Base-by-base conservation (phyloP, 768 basidiomycete species). In the Auriscalpium orientale region DNA sequence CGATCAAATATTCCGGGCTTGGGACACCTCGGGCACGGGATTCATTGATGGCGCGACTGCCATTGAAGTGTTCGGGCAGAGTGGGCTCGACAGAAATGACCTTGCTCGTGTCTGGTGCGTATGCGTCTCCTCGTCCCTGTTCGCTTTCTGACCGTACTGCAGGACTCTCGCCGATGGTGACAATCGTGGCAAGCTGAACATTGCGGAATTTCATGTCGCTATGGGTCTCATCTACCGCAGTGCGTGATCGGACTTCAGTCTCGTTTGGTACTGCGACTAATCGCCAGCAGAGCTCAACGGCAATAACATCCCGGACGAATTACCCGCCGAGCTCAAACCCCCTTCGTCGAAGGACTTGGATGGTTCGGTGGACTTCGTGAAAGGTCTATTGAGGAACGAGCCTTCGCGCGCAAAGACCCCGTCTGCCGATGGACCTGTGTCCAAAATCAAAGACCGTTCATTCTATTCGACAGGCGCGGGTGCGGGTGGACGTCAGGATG, bases 191-290 rank as follows among this genome's bases (percentile, higher is more conserved):
- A 97, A 94, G 70, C 81, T 98, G 49, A 98, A 97, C 63, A 75
- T 95, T 28, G 88, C 91, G 13, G 97, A 98, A 68, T 99, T 99
- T 68, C 93, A 98, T 67, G 90, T 98, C 56, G 97, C 97, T 0
- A 99, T 99, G 95, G 93, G 91, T 52, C 76, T 98, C 54, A 98
- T 99, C 65, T 98, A 94, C 72, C 85, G 97, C 66, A 80, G 95
- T 98, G 73, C 63, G 90, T 81, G 50, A 47, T 28, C 51, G 20
- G 28, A 55, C 22, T 7, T 37, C 45, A 12, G 34, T 10, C 13
- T n/a, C 13, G 13, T 48, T 43, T 40, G 16, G 4, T 28, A 28
- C 45, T 15, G 20, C 33, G 9, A 8, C 50, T 56, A 61, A 47
- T 6, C 37, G 4, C 33, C 47, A 45, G 0, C 63, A 98, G 95